Base-by-base conservation (phyloP, 2,329 filamentous ascomycete species). In the Claviceps pusilla region DNA sequence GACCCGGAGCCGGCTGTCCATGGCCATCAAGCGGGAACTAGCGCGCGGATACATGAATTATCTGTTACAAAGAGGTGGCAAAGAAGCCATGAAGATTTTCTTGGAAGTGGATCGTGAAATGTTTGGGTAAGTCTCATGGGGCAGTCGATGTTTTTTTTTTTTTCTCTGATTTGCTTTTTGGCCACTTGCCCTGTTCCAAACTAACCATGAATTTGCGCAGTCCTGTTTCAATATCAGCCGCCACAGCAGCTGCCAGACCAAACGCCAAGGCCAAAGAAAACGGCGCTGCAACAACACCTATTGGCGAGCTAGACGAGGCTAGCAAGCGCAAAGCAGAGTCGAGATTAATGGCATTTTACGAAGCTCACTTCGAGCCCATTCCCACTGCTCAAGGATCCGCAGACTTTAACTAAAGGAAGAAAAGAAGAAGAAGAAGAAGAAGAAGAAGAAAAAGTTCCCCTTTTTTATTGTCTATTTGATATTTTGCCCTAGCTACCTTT, bases 1-100 rank as follows among this genome's bases (percentile, higher is more conserved):
- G 39, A 74, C 76, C 50, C 87, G 85, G 69, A 89, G 86, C 60
- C 80, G 79, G 11, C 77, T 97, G 55, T 79, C 83, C 0, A 66
- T 78, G 1, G 69, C 78, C 0, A 77, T 80, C 0, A 84, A 91
- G 68, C 86, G 84, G 66, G 85, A 89, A 48, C 71, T 98, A 5
- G 83, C 84, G 45, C 78, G 87, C 57, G 73, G 77, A 54, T 98
- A 97, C 68, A 82, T 96, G 74, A 73, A 77, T 12, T 96, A 93
- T 64, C 75, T 98, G 41, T 80, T 95, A 58, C 84, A 94, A 61
- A 78, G 87, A 53, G 90, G 91, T 14, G 83, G 81, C 57, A 87
- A 89, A 66, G 81, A 90, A 37, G 80, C 88, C 2, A 91, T 94
- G 72, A 88, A 89, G 69, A 85, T 90, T 62, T 95, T 90, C 67